phyloP scores from a whole-genome alignment of 2,329 filamentous ascomycete species.

The Cryphonectria carpinicola region DNA sequence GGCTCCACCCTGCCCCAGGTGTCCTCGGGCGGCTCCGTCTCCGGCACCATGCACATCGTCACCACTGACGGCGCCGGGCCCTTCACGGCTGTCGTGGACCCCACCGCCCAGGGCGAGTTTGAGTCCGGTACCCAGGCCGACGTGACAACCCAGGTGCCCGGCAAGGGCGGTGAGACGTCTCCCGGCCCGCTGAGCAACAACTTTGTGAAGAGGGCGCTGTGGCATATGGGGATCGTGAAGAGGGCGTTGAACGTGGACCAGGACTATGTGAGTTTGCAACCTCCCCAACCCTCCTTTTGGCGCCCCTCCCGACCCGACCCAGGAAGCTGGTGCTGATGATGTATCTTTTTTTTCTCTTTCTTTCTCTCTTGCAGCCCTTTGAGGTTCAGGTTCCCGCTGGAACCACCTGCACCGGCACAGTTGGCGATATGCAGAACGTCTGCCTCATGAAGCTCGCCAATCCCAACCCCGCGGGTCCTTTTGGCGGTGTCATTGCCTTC shows the following conservation, averaged over 20 bases:
- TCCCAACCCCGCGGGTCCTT: slow-evolving; percentile 30
- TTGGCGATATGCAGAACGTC: slow-evolving; percentile 25
- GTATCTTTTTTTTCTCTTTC: background rate
- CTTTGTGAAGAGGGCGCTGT: slow-evolving; percentile 21
- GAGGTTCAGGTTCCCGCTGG: slow-evolving; percentile 30
- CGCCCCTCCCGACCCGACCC: background rate
- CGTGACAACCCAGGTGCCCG: slow-evolving; percentile 28
- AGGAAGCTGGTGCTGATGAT: background rate
- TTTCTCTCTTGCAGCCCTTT: slow-evolving; percentile 24
- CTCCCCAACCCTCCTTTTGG: background rate
- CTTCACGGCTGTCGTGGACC: slow-evolving; percentile 29
- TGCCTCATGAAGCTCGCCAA: slow-evolving; percentile 33
- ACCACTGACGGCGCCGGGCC: slow-evolving; percentile 34
- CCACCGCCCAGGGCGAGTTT: slow-evolving; percentile 28
- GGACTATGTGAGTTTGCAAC: slow-evolving; percentile 26
- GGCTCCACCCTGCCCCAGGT: slow-evolving; percentile 36
- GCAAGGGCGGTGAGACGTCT: slow-evolving; percentile 27
- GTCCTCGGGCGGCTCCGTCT: slow-evolving; percentile 29
- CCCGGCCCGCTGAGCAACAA: slow-evolving; percentile 21
- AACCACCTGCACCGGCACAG: slow-evolving; percentile 30
- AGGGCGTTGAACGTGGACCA: slow-evolving; percentile 30
- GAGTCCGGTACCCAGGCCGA: slow-evolving; percentile 26
- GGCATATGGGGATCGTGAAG: slow-evolving; percentile 25
- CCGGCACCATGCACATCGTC: slow-evolving; percentile 34
- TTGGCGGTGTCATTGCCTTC: slow-evolving; percentile 32